phyloP scores from a whole-genome alignment of 148 eudicot genomes.

The Selenicereus undatus region DNA sequence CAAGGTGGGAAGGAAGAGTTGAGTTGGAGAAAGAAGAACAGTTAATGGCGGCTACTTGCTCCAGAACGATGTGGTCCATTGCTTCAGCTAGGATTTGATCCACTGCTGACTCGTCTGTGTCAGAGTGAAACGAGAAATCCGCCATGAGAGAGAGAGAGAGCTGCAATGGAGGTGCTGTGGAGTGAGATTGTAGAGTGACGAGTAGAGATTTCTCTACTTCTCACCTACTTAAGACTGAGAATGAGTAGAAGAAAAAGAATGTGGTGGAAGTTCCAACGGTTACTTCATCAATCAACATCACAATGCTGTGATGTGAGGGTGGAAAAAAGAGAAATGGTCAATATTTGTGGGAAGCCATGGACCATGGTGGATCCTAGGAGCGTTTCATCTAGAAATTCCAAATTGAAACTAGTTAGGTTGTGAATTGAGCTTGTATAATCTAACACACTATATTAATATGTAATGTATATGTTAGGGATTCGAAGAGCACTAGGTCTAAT shows the following conservation, averaged over 20 bases:
- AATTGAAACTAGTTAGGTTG: no score
- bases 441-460: no score
- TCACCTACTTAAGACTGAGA: not conserved
- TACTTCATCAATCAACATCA: constrained; percentile 3
- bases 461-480: no score
- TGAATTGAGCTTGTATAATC: no score
- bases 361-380: not conserved
- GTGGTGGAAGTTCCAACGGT: not conserved
- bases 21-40: constrained; percentile 63
- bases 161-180: not conserved
- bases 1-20: constrained; percentile 70
- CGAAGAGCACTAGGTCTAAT: no score
- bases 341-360: not conserved
- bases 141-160: constrained; percentile 40
- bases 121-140: constrained; percentile 47
- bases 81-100: constrained; percentile 74
- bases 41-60: constrained; percentile 80
- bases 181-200: not conserved
- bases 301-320: not conserved
- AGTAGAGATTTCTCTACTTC: not conserved
- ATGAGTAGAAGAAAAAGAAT: not conserved
- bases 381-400: not conserved
- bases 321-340: not conserved
- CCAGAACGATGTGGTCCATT: constrained; percentile 58
- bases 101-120: constrained; percentile 59